Base-by-base conservation (phyloP, 768 basidiomycete species). In the Russula sp. region DNA sequence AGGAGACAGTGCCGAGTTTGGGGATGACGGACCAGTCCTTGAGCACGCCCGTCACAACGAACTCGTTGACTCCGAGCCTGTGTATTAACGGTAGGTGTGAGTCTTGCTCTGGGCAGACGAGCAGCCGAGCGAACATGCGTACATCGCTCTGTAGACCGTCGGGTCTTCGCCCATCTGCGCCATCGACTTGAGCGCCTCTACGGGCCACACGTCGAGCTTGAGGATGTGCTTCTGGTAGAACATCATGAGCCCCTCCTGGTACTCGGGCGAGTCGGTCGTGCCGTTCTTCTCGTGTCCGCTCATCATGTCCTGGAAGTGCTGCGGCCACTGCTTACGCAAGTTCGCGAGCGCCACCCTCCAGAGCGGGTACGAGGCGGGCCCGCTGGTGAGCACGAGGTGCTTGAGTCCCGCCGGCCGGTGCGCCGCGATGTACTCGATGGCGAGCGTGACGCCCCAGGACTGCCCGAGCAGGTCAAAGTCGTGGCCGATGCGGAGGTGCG, bases 401-500 rank as follows among this genome's bases (percentile, higher is more conserved):
- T 69, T 70, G 47, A 77, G 68, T 2, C 77, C 75, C n/a, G 59
- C 55, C 2, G 77, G 74, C 32, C 71, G 71, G 34, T 66, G 66
- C 13, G 54, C 50, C 11, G 69, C 63, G 22, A 69, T 66, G 61
- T 65, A 69, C 57, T 63, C 48, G 78, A 71, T 13, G 14, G 71
- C 79, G 18, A 85, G 75, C 84, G 85, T 72, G 55, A 72, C 69
- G 75, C 80, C 65, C 73, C 76, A 69, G 67, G 79, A 71, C 71
- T 79, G 75, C 6, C 80, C 84, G 48, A 76, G 69, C 1, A 79
- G 62, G 42, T 72, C 70, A 66, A 79, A 85, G 35, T 73, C 69
- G 44, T 76, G 78, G 32, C 77, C 64, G 61, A 84, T 77, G 2
- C 71, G 75, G 54, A 84, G 73, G 70, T 82, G 76, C 16, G 55